phyloP scores from a whole-genome alignment of 805 yeast genomes.

The Nakazawaea populi region DNA sequence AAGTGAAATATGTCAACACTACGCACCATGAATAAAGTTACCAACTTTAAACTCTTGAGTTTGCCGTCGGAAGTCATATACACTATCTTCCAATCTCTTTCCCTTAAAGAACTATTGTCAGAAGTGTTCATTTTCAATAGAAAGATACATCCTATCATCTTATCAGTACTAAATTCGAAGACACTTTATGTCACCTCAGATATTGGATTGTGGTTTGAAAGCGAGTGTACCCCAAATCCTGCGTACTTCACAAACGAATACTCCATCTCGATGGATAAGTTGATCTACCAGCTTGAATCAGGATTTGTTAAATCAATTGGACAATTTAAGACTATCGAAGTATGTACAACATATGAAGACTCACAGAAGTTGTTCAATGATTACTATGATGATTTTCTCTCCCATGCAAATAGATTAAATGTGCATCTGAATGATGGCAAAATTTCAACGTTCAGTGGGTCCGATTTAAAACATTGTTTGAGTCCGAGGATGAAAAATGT shows the following conservation, averaged over 20 bases:
- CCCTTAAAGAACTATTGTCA: not conserved
- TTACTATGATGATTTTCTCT: not conserved
- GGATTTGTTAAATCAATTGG: not conserved
- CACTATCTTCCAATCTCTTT: not conserved
- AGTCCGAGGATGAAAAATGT: not conserved
- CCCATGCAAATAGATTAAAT: not conserved
- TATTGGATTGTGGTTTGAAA: not conserved
- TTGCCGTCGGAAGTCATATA: not conserved
- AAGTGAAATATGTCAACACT: no score
- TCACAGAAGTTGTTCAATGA: not conserved
- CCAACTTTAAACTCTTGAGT: not conserved
- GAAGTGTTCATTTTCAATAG: not conserved
- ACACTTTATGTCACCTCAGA: not conserved
- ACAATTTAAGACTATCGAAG: not conserved
- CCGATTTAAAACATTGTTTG: not conserved
- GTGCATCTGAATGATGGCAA: not conserved
- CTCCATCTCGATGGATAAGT: not conserved
- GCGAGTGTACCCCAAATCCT: not conserved
- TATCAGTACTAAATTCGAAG: not conserved
- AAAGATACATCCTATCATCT: not conserved
- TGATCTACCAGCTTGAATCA: not conserved
- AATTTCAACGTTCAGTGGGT: not conserved
- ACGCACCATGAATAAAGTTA: not conserved
- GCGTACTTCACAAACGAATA: not conserved
- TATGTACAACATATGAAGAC: not conserved